Conservation (phyloP, 257 asterid species). For the Leptodermis oblonga region DNA sequence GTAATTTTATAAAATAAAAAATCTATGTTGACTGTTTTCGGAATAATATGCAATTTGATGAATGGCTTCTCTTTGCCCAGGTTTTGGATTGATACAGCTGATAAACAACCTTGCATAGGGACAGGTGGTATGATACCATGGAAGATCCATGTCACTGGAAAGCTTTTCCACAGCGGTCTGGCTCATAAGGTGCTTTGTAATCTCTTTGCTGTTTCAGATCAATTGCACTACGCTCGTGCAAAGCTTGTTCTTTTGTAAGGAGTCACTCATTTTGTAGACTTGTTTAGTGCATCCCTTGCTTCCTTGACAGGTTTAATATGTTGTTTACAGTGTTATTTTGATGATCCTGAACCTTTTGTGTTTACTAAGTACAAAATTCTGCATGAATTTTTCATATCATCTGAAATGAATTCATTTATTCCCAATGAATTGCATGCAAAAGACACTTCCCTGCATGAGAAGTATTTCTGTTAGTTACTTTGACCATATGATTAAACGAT, state of each 20-base stretch:
- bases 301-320: neutral
- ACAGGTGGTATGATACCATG: conserved; percentile 98
- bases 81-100: conserved; percentile 99
- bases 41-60: conserved; percentile 5
- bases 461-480: neutral
- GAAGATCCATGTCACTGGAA: conserved; percentile 78
- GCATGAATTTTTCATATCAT: neutral
- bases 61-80: conserved; percentile 34
- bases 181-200: conserved; percentile 64
- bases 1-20: neutral
- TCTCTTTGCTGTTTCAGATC: neutral
- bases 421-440: neutral
- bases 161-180: conserved; percentile 97
- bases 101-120: conserved; percentile 98
- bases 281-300: neutral
- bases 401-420: neutral
- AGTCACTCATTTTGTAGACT: too few relatives aligned
- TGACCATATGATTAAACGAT: neutral
- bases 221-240: neutral
- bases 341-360: neutral
- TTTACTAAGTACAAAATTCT: neutral
- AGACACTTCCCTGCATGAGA: neutral
- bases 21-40: neutral
- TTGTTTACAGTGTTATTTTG: neutral
- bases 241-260: conserved; percentile 6